Conservation (phyloP, 257 asterid genomes). For the Orobanche coerulescens region DNA sequence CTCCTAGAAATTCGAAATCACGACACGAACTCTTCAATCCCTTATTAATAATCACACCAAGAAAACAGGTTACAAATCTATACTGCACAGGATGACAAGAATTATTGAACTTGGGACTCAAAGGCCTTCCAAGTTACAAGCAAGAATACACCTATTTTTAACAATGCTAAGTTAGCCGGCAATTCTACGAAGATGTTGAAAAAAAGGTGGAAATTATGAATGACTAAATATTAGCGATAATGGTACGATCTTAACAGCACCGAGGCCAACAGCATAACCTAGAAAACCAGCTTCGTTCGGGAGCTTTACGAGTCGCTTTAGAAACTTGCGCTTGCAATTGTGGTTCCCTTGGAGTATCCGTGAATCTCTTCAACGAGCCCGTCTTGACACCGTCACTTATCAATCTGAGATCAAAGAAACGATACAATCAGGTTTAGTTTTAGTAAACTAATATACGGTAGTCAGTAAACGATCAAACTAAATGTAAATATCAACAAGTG, state of each 20-base stretch:
- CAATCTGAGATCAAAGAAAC: constrained; percentile 32
- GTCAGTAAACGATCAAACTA: neutral
- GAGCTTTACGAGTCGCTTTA: constrained; percentile 12
- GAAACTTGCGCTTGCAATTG: constrained; percentile 18
- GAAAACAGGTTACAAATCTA: neutral
- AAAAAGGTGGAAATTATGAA: neutral
- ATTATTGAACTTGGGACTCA: constrained; percentile 10
- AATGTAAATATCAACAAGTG: neutral
- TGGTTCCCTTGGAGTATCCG: constrained; percentile 30
- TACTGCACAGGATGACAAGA: neutral
- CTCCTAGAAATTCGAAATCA: constrained; percentile 8
- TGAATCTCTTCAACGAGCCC: constrained; percentile 20
- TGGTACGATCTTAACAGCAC: constrained; percentile 25
- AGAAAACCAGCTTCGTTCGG: constrained; percentile 23
- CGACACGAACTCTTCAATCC: neutral
- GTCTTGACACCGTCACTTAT: constrained; percentile 29
- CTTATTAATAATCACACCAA: neutral
- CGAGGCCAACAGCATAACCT: constrained; percentile 37
- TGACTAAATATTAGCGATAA: neutral
- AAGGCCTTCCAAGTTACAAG: constrained; percentile 16
- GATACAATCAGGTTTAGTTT: neutral
- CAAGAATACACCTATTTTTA: neutral
- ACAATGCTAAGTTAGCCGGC: neutral
- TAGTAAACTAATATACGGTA: neutral
- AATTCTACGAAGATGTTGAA: neutral